Evolutionary conservation across 2,329 filamentous ascomycete species (phyloP), one percentile per base, ranked within the genome.

Genomic region (Passalora sequoiae): DNA sequence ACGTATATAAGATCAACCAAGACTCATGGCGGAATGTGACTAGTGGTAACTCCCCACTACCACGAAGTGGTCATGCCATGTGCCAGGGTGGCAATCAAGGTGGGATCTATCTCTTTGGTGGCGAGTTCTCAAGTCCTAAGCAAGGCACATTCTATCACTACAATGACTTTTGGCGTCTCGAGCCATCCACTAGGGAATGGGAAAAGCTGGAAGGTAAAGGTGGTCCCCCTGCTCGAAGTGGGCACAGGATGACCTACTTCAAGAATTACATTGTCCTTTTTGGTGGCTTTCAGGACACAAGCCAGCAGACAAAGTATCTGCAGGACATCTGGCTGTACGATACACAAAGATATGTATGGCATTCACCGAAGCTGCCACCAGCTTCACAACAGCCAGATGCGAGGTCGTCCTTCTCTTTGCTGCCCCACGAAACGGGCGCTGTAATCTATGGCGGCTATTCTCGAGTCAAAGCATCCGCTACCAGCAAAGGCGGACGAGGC

Each of bases 111-210:
- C 71, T 98, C 12, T 97, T 97, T 60, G 92, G 92, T 52, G 92
- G 91, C 49, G 92, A 98, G 68, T 98, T 98, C 66, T 94, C 86
- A 45, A 91, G 84, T 20, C 92, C 92, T 2, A 97, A 96, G 64
- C 92, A 97, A 67, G 92, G 92, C 3, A 97, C 91, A 0, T 98
- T 98, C 61, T 96, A 98, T 66, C 92, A 98, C 67, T 98, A 98
- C 70, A 95, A 94, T 60, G 92, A 97, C 69, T 97, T 98, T 65
- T 98, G 92, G 91, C 77, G 84, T 38, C 76, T 97, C 31, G 89
- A 97, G 61, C 85, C 91, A 0, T 77, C 76, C 6, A 82, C 79
- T 6, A 77, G 89, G 57, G 92, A 98, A 70, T 98, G 92, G 92
- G 86, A 81, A 44, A 84, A 89, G 49, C 74, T 98, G 24, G 92